These are phyloP conservation scores for Pichia sp. DNA, from an alignment of 1,139 yeast genomes.

Conservation along the genomic window DNA sequence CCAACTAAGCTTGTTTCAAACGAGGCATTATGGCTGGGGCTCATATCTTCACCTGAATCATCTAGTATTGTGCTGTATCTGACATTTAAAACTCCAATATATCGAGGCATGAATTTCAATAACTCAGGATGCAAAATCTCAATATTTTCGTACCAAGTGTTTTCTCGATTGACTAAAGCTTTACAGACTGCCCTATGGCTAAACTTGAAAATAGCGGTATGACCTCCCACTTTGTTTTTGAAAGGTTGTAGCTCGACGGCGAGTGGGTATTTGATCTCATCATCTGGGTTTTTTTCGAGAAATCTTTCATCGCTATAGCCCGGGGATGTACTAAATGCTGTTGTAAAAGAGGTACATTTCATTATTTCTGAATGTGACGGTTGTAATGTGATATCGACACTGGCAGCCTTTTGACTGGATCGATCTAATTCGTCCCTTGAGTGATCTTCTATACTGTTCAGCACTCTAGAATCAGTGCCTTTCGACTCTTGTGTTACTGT, in stretches of 20 bases:
- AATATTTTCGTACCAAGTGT: constrained; percentile 84
- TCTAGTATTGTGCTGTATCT: constrained; percentile 56
- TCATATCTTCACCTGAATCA: constrained; percentile 15
- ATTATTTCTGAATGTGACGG: background rate
- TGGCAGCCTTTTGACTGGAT: background rate
- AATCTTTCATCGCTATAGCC: constrained; percentile 3
- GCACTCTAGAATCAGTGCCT: no score
- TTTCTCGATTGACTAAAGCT: constrained; percentile 84
- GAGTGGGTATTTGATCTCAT: constrained; percentile 45
- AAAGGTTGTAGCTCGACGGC: constrained; percentile 86
- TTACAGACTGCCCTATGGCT: constrained; percentile 92
- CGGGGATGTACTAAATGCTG: background rate
- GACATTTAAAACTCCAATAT: constrained; percentile 90
- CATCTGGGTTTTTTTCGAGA: background rate
- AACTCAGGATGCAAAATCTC: constrained; percentile 74
- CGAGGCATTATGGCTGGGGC: no score
- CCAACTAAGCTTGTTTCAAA: no score
- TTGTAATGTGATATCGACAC: background rate
- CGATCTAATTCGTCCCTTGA: background rate
- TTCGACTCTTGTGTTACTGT: background rate
- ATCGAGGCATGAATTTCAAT: constrained; percentile 81
- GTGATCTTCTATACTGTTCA: background rate
- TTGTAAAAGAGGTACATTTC: background rate
- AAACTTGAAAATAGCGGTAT: constrained; percentile 91
- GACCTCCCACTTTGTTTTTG: constrained; percentile 95